Conservation (phyloP, 441 rosid species). For the Corymbia citriodora region DNA sequence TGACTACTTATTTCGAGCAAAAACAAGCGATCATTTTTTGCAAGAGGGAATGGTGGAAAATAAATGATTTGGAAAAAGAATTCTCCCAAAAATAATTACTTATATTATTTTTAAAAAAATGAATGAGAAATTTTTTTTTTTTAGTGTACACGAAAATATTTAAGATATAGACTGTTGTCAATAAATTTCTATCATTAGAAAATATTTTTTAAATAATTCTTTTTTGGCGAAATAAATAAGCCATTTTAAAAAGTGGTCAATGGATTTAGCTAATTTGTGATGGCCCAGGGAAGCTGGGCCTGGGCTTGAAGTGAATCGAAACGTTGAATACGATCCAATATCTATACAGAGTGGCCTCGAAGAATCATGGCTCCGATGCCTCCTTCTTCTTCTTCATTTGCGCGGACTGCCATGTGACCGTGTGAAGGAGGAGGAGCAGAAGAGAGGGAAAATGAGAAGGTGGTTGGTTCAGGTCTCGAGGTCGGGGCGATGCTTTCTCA, state of each 20-base stretch:
- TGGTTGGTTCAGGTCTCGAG: background rate
- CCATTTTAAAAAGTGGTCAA: background rate
- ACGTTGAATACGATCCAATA: background rate
- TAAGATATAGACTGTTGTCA: too few species aligned
- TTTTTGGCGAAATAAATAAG: too few species aligned
- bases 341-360: background rate
- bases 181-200: background rate
- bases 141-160: too few species aligned
- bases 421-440: background rate
- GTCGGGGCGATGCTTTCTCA: background rate
- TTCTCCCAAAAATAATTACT: too few species aligned
- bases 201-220: too few species aligned
- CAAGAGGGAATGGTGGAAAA: background rate
- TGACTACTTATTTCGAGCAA: too few species aligned
- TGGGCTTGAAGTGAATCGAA: background rate
- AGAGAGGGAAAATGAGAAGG: background rate
- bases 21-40: too few species aligned
- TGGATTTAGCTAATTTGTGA: background rate
- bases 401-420: background rate
- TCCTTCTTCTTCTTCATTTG: background rate
- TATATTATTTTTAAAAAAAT: too few species aligned
- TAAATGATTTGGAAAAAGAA: too few species aligned
- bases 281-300: background rate
- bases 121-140: background rate
- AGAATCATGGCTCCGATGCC: background rate